These are phyloP conservation scores for Sugiyamaella grinbergsii DNA, from an alignment of 1,139 yeast genomes.

Conservation along the genomic window DNA sequence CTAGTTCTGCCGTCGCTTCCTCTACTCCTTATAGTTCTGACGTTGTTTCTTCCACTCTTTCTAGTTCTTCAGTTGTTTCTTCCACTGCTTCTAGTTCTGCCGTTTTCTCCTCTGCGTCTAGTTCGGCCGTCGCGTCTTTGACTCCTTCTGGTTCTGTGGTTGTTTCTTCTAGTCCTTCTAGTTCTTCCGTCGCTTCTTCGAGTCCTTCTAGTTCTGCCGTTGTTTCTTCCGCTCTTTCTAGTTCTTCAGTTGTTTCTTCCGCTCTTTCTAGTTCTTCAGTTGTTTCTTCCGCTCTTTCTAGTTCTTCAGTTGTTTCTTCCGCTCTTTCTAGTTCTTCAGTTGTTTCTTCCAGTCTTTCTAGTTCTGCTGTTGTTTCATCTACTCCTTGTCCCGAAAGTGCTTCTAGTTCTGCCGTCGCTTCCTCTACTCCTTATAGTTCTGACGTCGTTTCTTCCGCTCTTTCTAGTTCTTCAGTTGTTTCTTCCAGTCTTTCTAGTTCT, in stretches of 20 bases:
- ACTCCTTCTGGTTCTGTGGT: constrained; percentile 13
- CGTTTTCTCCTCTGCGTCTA: not conserved
- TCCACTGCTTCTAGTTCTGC: constrained; percentile 10
- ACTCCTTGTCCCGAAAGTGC: too few species aligned
- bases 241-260: not conserved
- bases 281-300: too few species aligned
- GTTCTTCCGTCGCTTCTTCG: too few species aligned
- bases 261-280: too few species aligned
- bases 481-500: constrained; percentile 1
- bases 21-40: constrained; percentile 12
- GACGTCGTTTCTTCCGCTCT: too few species aligned
- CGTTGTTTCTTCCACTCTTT: constrained; percentile 14
- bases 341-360: too few species aligned
- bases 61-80: too few species aligned
- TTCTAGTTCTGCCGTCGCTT: constrained; percentile 1
- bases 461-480: not conserved
- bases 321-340: constrained; percentile 6
- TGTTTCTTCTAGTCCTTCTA: not conserved
- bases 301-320: not conserved
- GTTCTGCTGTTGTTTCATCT: too few species aligned
- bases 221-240: constrained; percentile 15
- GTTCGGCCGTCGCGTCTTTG: not conserved
- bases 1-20: constrained; percentile 10
- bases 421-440: too few species aligned
- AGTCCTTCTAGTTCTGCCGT: too few species aligned